Percentiles rank a stretch among this genome's conserved stretches.
Evolutionary conservation across 225 moss, liverwort and hornwort genomes (phyloP).

Genomic region (Climacium dendroides): DNA sequence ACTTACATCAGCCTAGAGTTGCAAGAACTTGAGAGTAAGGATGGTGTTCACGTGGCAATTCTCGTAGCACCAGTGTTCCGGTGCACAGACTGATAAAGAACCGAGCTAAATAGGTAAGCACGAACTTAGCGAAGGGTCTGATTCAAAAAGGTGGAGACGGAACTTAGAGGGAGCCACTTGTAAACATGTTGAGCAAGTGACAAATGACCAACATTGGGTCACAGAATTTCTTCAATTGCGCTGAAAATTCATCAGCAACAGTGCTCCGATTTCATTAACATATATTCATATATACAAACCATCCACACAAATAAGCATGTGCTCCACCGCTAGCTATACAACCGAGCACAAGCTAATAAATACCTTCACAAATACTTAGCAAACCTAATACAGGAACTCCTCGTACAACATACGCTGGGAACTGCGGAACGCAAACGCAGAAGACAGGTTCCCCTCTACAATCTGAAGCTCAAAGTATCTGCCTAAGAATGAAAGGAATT

Average conservation of each 20-base stretch:
- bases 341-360: neutral
- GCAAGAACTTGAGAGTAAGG: neutral
- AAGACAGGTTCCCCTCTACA: neutral
- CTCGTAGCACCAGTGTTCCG: no score
- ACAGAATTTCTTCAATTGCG: neutral
- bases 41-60: neutral
- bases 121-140: neutral
- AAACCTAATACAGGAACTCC: neutral
- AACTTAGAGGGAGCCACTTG: neutral
- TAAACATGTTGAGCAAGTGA: neutral
- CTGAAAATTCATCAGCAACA: neutral
- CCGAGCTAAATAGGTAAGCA: neutral
- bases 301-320: neutral
- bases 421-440: neutral
- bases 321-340: constrained; percentile 1
- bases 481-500: neutral
- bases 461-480: neutral
- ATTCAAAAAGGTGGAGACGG: neutral
- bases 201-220: no score
- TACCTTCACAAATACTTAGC: neutral
- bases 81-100: neutral
- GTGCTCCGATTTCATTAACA: neutral
- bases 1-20: no score
- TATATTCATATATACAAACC: neutral
- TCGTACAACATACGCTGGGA: neutral